Evolutionary conservation across 2,329 filamentous ascomycete genomes (phyloP), one percentile per base, ranked within the genome.

Genomic region (Teratosphaeriaceae sp.): DNA sequence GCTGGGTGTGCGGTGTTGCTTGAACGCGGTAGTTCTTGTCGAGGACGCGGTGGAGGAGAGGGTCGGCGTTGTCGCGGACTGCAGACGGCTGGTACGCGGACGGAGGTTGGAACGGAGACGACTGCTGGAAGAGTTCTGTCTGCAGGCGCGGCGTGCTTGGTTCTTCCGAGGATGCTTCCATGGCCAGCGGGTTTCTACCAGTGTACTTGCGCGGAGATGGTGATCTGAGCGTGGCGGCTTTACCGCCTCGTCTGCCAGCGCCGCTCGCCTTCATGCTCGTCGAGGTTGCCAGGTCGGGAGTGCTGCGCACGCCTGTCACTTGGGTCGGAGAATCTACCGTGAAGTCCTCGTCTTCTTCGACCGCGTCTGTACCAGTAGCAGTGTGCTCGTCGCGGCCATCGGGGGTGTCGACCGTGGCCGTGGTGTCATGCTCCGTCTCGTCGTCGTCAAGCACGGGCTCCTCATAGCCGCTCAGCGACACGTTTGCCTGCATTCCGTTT

Each of bases 11-110:
- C 0, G 92, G 92, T 8, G 92, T 98, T 5, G 90, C 88, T 65
- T 94, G 87, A 19, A 98, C 75, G 23, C 90, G 86, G 69, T 94
- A 98, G 45, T 85, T 96, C 67, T 94, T 96, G 71, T 97, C 89
- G 4, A 94, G 78, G n/a, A 97, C 75, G 21, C 85, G 85, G 63
- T 97, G 90, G 30, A 98, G 75, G 7, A 97, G 73, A 2, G 86
- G 85, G 59, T 96, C 88, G 47, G 80, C 78, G 56, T 66, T 70
- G 45, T 62, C 29, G 15, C 40, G 47, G 19, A 24, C 37, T 15
- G 44, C 43, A 45, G 50, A 67, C 58, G 48, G 66, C 63, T 44
- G 62, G 61, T 57, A 66, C 52, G 53, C 65, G 45, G 53, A 71
- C 63, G 61, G 64, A 60, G 55, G 70, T 63, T 58, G 72, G 67